A percentile compares a stretch with the other conserved stretches of the same genome.
Evolutionary conservation across 192 early-diverging fungal species (phyloP).

Genomic region (Entomortierella parvispora): DNA sequence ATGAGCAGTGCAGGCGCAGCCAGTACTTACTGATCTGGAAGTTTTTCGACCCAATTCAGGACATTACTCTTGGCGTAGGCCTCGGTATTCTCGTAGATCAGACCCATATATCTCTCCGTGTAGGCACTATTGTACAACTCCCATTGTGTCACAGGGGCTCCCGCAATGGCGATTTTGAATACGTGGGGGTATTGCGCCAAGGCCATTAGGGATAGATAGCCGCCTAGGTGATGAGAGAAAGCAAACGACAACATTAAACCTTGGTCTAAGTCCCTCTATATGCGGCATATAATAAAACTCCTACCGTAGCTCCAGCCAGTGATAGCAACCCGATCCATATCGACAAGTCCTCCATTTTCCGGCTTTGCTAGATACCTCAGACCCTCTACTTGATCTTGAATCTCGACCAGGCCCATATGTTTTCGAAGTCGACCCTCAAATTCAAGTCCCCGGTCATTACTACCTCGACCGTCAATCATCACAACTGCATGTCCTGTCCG

Average conservation of each 20-base stretch:
- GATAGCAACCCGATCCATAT: constrained; percentile 69
- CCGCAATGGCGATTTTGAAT: constrained; percentile 72
- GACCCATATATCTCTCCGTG: constrained; percentile 77
- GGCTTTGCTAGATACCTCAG: constrained; percentile 52
- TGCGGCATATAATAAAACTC: too few relatives aligned
- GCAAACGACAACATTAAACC: too few relatives aligned
- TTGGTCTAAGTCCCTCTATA: too few relatives aligned
- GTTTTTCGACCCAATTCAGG: constrained; percentile 57
- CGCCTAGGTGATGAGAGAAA: constrained; percentile 53
- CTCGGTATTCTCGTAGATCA: constrained; percentile 55
- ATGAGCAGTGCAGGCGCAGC: neutral
- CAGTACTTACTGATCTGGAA: constrained; percentile 58
- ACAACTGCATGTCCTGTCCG: constrained; percentile 65
- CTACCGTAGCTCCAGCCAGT: constrained; percentile 78
- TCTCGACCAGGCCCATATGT: constrained; percentile 68
- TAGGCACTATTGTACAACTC: constrained; percentile 80
- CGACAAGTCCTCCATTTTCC: constrained; percentile 63
- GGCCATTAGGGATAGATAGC: constrained; percentile 74
- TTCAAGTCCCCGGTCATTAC: constrained; percentile 65
- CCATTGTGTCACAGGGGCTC: constrained; percentile 81
- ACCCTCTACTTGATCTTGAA: constrained; percentile 70
- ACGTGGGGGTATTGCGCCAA: constrained; percentile 66
- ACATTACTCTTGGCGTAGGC: constrained; percentile 65
- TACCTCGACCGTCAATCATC: constrained; percentile 75
- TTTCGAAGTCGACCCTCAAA: constrained; percentile 68